Conservation (phyloP, 371 early-diverging fungal genomes). For the Fennellomyces sp. region DNA sequence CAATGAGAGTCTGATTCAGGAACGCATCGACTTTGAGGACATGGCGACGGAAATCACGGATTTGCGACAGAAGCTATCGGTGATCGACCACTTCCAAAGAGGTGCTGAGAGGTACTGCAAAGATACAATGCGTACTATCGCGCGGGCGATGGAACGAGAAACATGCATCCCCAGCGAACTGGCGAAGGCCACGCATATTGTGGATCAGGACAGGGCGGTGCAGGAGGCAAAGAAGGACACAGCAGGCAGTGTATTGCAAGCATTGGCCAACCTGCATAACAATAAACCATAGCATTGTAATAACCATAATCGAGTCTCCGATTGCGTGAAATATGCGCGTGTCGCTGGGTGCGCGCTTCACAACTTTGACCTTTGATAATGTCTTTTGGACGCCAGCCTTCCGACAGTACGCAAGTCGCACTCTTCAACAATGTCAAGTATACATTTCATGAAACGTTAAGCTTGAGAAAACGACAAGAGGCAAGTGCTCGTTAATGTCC, state of each 20-base stretch:
- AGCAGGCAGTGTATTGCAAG: background rate
- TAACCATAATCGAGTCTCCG: too few species aligned
- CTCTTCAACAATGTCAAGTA: constrained; percentile 10
- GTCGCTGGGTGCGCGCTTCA: background rate
- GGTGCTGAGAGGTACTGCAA: background rate
- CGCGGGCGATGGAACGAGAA: background rate
- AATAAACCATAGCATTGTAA: too few species aligned
- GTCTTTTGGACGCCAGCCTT: background rate
- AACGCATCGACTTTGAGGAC: background rate
- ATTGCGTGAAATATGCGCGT: background rate
- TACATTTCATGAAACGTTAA: background rate
- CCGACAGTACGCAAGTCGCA: background rate
- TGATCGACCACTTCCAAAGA: background rate
- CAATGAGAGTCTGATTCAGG: background rate
- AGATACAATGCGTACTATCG: background rate
- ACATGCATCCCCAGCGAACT: background rate
- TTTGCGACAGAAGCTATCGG: background rate
- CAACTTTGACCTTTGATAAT: background rate
- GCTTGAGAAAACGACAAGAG: background rate
- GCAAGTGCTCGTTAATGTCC: too few species aligned
- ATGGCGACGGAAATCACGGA: background rate
- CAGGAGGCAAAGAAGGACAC: background rate
- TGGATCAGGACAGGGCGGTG: background rate
- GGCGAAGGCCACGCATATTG: too few species aligned
- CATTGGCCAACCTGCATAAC: too few species aligned